phyloP scores from a whole-genome alignment of 306 rosid species.

The Sophora flavescens region DNA sequence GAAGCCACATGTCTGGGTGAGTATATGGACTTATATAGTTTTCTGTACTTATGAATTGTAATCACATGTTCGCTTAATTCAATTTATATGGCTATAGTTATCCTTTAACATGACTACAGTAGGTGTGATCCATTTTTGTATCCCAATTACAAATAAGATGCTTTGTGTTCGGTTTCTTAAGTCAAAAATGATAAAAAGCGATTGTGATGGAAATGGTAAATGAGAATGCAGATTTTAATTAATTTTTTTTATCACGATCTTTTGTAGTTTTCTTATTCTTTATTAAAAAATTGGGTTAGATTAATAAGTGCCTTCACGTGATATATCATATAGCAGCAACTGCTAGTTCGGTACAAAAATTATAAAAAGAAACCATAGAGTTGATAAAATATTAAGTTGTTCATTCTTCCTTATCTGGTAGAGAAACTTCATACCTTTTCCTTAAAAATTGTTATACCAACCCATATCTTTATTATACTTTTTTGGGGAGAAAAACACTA shows the following conservation, averaged over 20 bases:
- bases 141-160: slow-evolving; percentile 12
- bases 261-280: slow-evolving; percentile 3
- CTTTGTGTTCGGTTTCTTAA: neutral
- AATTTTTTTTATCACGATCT: slow-evolving; percentile 6
- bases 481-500: neutral
- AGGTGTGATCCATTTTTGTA: slow-evolving; percentile 62
- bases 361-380: neutral
- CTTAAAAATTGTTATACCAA: slow-evolving; percentile 1
- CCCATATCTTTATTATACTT: neutral
- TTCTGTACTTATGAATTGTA: too few species aligned
- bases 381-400: neutral
- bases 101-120: too few species aligned
- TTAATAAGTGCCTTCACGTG: neutral
- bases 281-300: neutral
- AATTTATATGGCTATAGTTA: too few species aligned
- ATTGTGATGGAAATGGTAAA: slow-evolving; percentile 94
- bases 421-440: slow-evolving; percentile 20
- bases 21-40: too few species aligned
- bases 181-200: neutral
- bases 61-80: too few species aligned
- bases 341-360: slow-evolving; percentile 12
- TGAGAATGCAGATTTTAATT: slow-evolving; percentile 26
- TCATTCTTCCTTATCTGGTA: neutral
- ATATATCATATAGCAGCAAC: neutral
- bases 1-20: too few species aligned